phyloP scores from a whole-genome alignment of 2,329 filamentous ascomycete species.

The Trichothecium sympodiale region DNA sequence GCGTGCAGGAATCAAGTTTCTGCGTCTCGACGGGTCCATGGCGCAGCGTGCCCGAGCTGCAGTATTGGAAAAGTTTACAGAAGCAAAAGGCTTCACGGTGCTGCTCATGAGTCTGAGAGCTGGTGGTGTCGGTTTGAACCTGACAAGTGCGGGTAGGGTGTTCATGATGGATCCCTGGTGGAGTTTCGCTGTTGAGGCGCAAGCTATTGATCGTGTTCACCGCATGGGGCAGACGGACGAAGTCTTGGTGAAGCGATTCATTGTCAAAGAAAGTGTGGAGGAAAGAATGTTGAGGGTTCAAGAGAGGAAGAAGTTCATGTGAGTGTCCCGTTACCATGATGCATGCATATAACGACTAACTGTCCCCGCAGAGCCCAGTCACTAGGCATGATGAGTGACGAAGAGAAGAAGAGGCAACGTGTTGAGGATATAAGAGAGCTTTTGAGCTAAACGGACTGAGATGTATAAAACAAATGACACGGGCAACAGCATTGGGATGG shows the following conservation, averaged over 20 bases:
- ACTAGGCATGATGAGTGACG: conserved; percentile 83
- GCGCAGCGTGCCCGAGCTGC: conserved; percentile 71
- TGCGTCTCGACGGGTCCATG: conserved; percentile 91
- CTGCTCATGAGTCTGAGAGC: conserved; percentile 78
- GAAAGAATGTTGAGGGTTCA: conserved; percentile 90
- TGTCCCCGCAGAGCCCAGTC: conserved; percentile 62
- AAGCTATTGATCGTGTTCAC: conserved; percentile 95
- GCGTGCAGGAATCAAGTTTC: conserved; percentile 59
- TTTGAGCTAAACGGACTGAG: conserved; percentile 4
- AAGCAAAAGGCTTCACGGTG: conserved; percentile 51
- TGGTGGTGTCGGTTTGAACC: conserved; percentile 85
- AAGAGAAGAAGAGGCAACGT: conserved; percentile 72
- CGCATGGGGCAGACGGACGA: conserved; percentile 87
- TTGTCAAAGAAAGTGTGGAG: conserved; percentile 85
- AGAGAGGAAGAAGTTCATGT: conserved; percentile 93
- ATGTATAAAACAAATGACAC: not conserved
- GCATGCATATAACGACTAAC: no score
- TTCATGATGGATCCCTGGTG: conserved; percentile 99
- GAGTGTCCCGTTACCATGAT: conserved; percentile 32
- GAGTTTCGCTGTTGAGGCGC: conserved; percentile 93
- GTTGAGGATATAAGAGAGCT: conserved; percentile 80
- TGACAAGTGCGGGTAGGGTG: conserved; percentile 79
- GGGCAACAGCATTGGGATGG: not conserved
- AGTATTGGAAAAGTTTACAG: conserved; percentile 63
- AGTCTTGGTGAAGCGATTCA: conserved; percentile 78